A percentile compares a stretch with the other conserved stretches of the same genome.
Conservation (phyloP, 805 yeast genomes). For the Kurtzmaniella fragi region DNA sequence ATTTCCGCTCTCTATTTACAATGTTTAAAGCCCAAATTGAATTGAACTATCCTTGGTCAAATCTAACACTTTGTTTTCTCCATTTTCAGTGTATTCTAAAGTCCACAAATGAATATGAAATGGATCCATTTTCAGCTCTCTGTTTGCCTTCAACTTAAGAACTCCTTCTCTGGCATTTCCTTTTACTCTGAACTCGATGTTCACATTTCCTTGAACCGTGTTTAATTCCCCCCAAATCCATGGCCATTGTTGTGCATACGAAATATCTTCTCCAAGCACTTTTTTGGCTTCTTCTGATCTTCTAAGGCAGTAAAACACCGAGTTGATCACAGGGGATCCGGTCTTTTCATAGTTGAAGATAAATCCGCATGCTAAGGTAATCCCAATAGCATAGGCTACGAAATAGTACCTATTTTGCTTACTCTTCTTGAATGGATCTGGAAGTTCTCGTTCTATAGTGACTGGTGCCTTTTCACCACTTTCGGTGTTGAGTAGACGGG, state of each 20-base stretch:
- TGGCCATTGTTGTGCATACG: slow-evolving; percentile 70
- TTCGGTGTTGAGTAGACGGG: not conserved
- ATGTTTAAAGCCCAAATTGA: slow-evolving; percentile 20
- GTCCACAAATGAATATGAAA: slow-evolving; percentile 30
- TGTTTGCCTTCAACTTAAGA: slow-evolving; percentile 64
- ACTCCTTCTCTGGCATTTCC: slow-evolving; percentile 59
- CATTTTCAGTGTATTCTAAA: slow-evolving; percentile 19
- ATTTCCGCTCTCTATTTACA: slow-evolving; percentile 8
- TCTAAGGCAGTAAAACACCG: slow-evolving; percentile 80
- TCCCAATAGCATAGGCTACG: slow-evolving; percentile 36
- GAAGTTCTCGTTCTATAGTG: slow-evolving; percentile 74
- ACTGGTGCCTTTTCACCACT: slow-evolving; percentile 18
- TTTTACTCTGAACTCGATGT: slow-evolving; percentile 62
- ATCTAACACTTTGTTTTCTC: slow-evolving; percentile 15
- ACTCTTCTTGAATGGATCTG: slow-evolving; percentile 64
- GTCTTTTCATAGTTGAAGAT: slow-evolving; percentile 93
- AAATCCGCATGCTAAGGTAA: slow-evolving; percentile 37
- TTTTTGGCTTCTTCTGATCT: slow-evolving; percentile 63
- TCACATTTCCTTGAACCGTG: slow-evolving; percentile 76
- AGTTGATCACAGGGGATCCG: slow-evolving; percentile 81
- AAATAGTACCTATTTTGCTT: slow-evolving; percentile 52
- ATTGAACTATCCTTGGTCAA: slow-evolving; percentile 25
- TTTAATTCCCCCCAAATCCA: slow-evolving; percentile 87
- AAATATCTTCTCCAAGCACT: slow-evolving; percentile 68
- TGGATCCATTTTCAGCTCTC: slow-evolving; percentile 52